phyloP scores from a whole-genome alignment of 2,329 filamentous ascomycete genomes.

The Cytospora leucostoma region DNA sequence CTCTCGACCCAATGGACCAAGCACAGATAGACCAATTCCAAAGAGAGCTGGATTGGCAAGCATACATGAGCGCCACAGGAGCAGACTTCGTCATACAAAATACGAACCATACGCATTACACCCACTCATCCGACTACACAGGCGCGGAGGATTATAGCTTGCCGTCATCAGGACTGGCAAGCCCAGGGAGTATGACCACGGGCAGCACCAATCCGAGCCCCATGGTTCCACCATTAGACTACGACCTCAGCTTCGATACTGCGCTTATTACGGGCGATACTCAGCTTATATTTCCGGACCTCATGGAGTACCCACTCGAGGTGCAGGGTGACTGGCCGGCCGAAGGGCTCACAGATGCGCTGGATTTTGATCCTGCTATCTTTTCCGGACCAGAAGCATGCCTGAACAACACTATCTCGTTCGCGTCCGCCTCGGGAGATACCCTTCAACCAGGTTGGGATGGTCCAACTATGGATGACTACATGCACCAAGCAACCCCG shows the following conservation, averaged over 20 bases:
- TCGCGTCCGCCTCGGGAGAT: neutral
- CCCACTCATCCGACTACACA: neutral
- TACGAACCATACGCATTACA: neutral
- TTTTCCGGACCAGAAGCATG: neutral
- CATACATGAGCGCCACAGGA: neutral
- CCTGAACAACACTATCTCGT: neutral
- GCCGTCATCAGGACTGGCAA: slow-evolving; percentile 9
- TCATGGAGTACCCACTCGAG: neutral
- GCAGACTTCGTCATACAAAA: neutral
- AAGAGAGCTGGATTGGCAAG: slow-evolving; percentile 4
- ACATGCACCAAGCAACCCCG: neutral
- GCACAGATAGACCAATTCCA: slow-evolving; percentile 4
- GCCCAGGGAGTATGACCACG: slow-evolving; percentile 19
- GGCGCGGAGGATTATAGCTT: neutral
- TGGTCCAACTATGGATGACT: neutral
- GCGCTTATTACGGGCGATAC: neutral
- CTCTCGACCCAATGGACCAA: slow-evolving; percentile 1
- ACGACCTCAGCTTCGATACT: neutral
- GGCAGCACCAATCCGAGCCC: slow-evolving; percentile 18
- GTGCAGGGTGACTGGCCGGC: neutral
- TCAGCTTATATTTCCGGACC: neutral
- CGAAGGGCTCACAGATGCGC: neutral
- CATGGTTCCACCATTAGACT: slow-evolving; percentile 9
- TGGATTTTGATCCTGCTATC: neutral
- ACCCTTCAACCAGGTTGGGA: neutral